Evolutionary conservation across 495 filamentous ascomycete species (phyloP), one percentile per base, ranked within the genome.

Genomic region (Penicillium psychrofluorescens): DNA sequence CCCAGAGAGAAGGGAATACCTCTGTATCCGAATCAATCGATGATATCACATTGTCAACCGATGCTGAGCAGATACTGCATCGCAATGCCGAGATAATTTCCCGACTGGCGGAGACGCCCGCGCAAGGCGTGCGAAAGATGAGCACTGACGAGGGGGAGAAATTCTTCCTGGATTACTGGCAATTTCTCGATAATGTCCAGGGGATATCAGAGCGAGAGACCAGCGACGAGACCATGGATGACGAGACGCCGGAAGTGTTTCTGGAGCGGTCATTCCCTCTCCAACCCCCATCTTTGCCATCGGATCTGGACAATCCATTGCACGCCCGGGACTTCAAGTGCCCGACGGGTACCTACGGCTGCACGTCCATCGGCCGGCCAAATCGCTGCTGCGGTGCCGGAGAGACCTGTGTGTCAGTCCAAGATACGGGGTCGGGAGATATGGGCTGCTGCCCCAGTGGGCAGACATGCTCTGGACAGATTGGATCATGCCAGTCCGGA

Each of bases 391-490:
- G 91, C 61, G 55, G 68, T 8, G 64, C 66, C 7, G 75, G 72
- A 8, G 78, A 86, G 55, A 77, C 67, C 0, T 98, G 91, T 58
- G 71, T 83, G 33, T 53, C 76, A n/a, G 79, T 94, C 16, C 45
- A 71, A n/a, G 80, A 92, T 52, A 84, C 79, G 2, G 86, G 85
- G 0, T 64, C 77, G 30, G 88, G 88, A 0, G 75, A 78, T 43
- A 86, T 95, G 1, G 92, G 90, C 3, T 98, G 91, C 59, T 98
- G 91, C 71, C 84, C 84, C 11, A 60, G 61, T 28, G 89, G 89
- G 3, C 59, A 76, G 52, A 77, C 55, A 6, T 98, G 92, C 61
- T 69, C 74, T 5, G 80, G 83, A 7, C 63, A 66, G 7, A 77
- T 95, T 34, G 71, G 71, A 0, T 57, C 56, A 3, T 98, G 91